These are phyloP conservation scores for Trypanosoma theileri DNA, from an alignment of 208 protist genomes.

Conservation along the genomic window DNA sequence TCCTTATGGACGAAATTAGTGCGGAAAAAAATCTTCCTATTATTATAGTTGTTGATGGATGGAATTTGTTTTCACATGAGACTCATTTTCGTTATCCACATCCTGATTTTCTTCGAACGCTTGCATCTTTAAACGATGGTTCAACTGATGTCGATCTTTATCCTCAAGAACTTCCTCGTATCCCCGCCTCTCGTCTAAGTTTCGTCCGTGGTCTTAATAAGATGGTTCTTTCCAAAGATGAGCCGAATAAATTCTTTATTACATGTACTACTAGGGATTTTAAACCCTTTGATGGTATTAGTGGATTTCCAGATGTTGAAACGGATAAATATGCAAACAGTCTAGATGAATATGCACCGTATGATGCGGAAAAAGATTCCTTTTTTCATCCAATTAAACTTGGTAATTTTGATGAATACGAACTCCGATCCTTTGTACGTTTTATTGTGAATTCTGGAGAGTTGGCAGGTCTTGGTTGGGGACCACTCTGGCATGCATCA, in stretches of 20 bases:
- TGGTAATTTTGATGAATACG: slow-evolving; percentile 91
- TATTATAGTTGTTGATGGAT: slow-evolving; percentile 87
- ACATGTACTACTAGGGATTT: slow-evolving; percentile 89
- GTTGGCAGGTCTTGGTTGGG: slow-evolving; percentile 89
- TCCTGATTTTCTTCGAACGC: slow-evolving; percentile 82
- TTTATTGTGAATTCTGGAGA: slow-evolving; percentile 91
- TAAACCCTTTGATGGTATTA: slow-evolving; percentile 88
- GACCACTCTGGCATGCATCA: slow-evolving; percentile 90
- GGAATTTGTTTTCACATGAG: slow-evolving; percentile 88
- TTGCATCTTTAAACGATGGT: slow-evolving; percentile 78
- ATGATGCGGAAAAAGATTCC: slow-evolving; percentile 87
- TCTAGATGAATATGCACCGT: slow-evolving; percentile 90
- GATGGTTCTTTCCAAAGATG: slow-evolving; percentile 72
- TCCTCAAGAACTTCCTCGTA: slow-evolving; percentile 86
- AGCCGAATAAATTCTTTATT: slow-evolving; percentile 92
- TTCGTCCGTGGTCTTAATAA: slow-evolving; percentile 89
- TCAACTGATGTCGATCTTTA: slow-evolving; percentile 86
- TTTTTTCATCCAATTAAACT: slow-evolving; percentile 86
- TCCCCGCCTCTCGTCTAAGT: slow-evolving; percentile 84
- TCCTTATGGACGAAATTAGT: slow-evolving; percentile 87
- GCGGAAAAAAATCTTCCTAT: slow-evolving; percentile 82
- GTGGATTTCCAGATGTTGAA: slow-evolving; percentile 80
- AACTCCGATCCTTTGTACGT: slow-evolving; percentile 83
- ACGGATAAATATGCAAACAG: slow-evolving; percentile 75
- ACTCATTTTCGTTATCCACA: slow-evolving; percentile 93